A percentile compares a stretch with the other conserved stretches of the same genome.
Conservation (phyloP, 1,284 basidiomycete species). For the Cronartium quercuum region DNA sequence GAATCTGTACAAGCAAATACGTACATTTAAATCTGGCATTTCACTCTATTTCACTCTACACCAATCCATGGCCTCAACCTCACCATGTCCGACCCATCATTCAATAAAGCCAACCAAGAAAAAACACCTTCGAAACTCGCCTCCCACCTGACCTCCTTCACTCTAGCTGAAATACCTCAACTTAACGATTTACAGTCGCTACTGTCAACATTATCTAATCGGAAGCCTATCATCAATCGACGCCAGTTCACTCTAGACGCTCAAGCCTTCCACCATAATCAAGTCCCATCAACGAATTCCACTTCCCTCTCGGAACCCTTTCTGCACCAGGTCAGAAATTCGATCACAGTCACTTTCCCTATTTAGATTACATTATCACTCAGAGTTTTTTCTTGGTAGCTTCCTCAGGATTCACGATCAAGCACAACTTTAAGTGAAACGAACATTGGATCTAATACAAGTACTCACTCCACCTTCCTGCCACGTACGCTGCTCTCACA, state of each 20-base stretch:
- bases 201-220: neutral
- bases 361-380: neutral
- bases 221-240: neutral
- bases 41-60: no score
- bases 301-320: neutral
- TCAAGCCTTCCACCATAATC: neutral
- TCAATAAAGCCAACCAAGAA: no score
- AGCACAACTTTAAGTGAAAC: neutral
- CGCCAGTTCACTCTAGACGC: neutral
- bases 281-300: neutral
- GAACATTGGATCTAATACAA: neutral
- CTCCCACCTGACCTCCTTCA: constrained; percentile 7
- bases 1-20: no score
- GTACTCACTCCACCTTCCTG: neutral
- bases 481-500: neutral
- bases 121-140: neutral
- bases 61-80: no score
- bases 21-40: no score
- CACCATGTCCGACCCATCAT: no score
- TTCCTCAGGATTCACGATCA: neutral
- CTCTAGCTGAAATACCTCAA: neutral
- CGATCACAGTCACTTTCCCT: neutral
- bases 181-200: constrained; percentile 1
- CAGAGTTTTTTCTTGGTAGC: no score
- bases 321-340: neutral